Evolutionary conservation across 495 filamentous ascomycete species (phyloP), one percentile per base, ranked within the genome.

Genomic region (Trichoderma asperelloides): DNA sequence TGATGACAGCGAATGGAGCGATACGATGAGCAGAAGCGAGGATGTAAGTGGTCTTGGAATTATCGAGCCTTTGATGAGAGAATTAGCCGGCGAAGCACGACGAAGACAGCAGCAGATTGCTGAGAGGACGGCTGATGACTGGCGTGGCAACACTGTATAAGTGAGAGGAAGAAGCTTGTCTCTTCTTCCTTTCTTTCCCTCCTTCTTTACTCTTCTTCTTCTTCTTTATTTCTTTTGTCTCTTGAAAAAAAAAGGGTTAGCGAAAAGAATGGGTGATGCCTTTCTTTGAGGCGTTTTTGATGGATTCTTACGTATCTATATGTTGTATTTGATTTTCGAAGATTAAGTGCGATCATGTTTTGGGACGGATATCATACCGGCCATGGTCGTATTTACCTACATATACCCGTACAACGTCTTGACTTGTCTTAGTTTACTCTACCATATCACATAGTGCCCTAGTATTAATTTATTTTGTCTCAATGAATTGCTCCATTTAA

Each of bases 31-130:
- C 55, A 62, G 23, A 13, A 41, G 65, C 27, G 64, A 65, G 7
- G 60, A 28, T 21, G 49, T 68, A 27, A 69, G 63, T 25, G 69
- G 57, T 2, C 21, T 74, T 2, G 75, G 73, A 65, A 74, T 37
- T 65, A 73, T 70, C 64, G 78, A 69, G 39, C 66, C 66, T 28
- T 41, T 67, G 57, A 67, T 67, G 66, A 18, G 66, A 27, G 57
- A 67, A 39, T 39, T 67, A 57, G 51, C 33, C 13, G 57, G 66
- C 39, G 57, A 60, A 13, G 16, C 41, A 9, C 21, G 67, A 64
- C 6, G 66, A 67, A 33, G 63, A 45, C 64, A 65, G 41, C 55
- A 60, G 55, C 55, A 60, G 55, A 18, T 60, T 60, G 55, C 55
- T 9, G 55, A 60, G 55, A 27, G 55, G 8, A 60, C 55, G 11